A percentile compares a stretch with the other conserved stretches of the same genome.
phyloP scores from a whole-genome alignment of 2,329 filamentous ascomycete species.

The Neopestalotiopsis clavispora region DNA sequence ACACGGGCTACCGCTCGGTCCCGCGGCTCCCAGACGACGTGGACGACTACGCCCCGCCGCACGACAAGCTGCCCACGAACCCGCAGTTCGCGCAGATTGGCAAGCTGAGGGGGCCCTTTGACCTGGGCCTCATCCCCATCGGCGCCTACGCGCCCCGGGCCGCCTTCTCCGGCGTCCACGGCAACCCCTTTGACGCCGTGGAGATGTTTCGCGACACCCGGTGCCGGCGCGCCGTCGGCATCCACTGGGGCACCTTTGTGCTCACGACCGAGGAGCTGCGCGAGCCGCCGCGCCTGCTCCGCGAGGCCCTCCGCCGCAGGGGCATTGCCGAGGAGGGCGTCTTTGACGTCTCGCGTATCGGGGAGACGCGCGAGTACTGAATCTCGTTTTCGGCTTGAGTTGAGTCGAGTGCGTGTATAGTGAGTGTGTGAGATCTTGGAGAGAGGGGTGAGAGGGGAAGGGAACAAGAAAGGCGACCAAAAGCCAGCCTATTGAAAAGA shows the following conservation, averaged over 20 bases:
- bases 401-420: too few relatives aligned
- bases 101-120: conserved; percentile 79
- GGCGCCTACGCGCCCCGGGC: conserved; percentile 80
- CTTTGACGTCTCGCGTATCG: conserved; percentile 85
- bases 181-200: conserved; percentile 84
- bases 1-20: conserved; percentile 88
- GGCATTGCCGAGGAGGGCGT: conserved; percentile 72
- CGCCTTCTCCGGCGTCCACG: conserved; percentile 82
- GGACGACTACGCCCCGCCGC: conserved; percentile 75
- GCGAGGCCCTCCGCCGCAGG: conserved; percentile 71
- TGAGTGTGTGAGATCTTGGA: too few relatives aligned
- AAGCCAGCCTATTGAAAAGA: too few relatives aligned
- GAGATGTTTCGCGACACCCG: conserved; percentile 87
- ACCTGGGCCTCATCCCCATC: conserved; percentile 91
- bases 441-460: not conserved
- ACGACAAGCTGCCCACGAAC: conserved; percentile 71
- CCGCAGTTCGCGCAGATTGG: conserved; percentile 89
- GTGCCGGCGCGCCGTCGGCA: conserved; percentile 79
- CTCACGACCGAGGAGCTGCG: conserved; percentile 84
- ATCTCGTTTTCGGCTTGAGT: too few relatives aligned
- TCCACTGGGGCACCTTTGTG: conserved; percentile 94
- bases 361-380: conserved; percentile 79
- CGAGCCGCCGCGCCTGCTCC: conserved; percentile 78
- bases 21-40: conserved; percentile 61
- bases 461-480: not conserved